Conservation (phyloP, 1,284 basidiomycete species). For the Stygiomarasmius scandens region DNA sequence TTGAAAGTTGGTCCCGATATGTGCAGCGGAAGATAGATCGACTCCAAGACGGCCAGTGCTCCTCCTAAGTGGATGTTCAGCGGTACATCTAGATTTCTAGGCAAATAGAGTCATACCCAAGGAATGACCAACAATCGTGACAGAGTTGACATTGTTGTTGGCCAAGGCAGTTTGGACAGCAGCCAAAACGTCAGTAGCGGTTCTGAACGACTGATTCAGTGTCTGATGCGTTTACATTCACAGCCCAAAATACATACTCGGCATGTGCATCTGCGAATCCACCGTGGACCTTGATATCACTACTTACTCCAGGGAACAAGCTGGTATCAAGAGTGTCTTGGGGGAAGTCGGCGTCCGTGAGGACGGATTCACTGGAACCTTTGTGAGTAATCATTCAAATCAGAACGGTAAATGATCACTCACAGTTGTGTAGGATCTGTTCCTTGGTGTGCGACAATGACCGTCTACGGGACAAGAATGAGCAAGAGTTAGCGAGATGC, state of each 20-base stretch:
- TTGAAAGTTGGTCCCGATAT: neutral
- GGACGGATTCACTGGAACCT: slow-evolving; percentile 31
- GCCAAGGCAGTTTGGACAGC: neutral
- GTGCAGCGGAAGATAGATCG: neutral
- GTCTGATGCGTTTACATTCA: neutral
- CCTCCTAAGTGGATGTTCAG: neutral
- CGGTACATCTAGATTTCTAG: neutral
- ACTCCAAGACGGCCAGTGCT: neutral
- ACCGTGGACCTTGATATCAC: slow-evolving; percentile 38
- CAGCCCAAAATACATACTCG: slow-evolving; percentile 26
- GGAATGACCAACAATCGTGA: neutral
- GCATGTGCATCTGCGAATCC: slow-evolving; percentile 45
- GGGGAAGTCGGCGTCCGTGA: slow-evolving; percentile 42
- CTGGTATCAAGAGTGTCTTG: slow-evolving; percentile 32
- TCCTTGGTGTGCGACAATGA: slow-evolving; percentile 45
- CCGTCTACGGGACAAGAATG: slow-evolving; percentile 22
- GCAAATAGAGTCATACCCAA: neutral
- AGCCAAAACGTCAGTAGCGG: neutral
- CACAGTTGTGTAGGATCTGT: slow-evolving; percentile 40
- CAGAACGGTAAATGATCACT: slow-evolving; percentile 14
- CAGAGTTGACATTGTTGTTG: neutral
- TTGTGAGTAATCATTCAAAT: neutral
- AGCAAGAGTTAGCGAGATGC: slow-evolving; percentile 32
- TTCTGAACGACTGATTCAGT: neutral
- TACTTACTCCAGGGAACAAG: slow-evolving; percentile 47